Evolutionary conservation across 495 filamentous ascomycete genomes (phyloP).

Genomic region (Hypoxylon lienhwacheense): DNA sequence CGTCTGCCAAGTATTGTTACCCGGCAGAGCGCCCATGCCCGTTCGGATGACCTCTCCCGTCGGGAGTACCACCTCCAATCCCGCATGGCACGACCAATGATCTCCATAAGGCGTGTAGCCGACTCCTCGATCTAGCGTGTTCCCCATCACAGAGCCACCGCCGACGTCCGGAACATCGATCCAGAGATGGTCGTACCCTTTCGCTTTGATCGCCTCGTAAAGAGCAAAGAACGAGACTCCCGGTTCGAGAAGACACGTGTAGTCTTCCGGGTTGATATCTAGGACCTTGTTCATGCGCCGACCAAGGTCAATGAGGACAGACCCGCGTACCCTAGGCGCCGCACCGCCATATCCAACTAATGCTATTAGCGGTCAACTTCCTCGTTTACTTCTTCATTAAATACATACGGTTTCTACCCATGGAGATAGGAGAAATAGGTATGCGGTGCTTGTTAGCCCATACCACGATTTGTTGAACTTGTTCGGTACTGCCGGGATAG

Average conservation of each 20-base stretch:
- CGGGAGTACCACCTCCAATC: constrained; percentile 58
- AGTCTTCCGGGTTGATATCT: constrained; percentile 53
- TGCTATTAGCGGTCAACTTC: constrained; percentile 4
- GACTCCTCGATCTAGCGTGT: constrained; percentile 56
- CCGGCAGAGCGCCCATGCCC: constrained; percentile 57
- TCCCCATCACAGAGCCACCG: constrained; percentile 54
- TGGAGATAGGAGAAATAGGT: constrained; percentile 56
- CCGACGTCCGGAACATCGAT: constrained; percentile 51
- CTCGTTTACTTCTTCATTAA: background rate
- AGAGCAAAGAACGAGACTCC: constrained; percentile 55
- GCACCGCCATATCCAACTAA: constrained; percentile 57
- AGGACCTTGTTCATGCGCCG: constrained; percentile 56
- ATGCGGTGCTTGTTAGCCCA: constrained; percentile 54
- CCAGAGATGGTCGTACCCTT: constrained; percentile 37
- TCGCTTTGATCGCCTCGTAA: constrained; percentile 47
- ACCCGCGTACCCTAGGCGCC: constrained; percentile 54
- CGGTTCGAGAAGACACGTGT: constrained; percentile 55
- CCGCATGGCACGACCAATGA: constrained; percentile 47
- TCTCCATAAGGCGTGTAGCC: constrained; percentile 52
- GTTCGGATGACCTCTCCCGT: constrained; percentile 57
- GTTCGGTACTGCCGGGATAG: constrained; percentile 48
- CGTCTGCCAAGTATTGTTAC: constrained; percentile 48
- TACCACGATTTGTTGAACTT: constrained; percentile 50
- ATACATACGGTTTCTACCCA: constrained; percentile 51
- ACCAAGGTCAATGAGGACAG: constrained; percentile 56